These are phyloP conservation scores for Paramarasmius palmivorus DNA, from an alignment of 1,284 basidiomycete species.

Conservation along the genomic window DNA sequence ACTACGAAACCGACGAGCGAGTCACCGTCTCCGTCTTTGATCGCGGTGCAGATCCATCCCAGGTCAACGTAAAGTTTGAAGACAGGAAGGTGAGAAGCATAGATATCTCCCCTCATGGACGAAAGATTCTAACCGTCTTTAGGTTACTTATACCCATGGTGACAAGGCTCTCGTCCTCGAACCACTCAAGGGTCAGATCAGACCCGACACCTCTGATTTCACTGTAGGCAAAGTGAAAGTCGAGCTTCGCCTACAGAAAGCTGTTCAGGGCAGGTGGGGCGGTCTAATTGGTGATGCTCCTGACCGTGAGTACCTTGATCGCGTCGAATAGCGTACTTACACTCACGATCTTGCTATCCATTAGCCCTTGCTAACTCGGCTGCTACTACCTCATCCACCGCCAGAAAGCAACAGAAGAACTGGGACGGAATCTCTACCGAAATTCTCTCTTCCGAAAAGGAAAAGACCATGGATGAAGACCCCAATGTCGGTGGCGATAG, in stretches of 20 bases:
- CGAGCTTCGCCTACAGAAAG: slow-evolving; percentile 71
- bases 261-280: slow-evolving; percentile 70
- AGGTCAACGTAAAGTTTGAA: slow-evolving; percentile 65
- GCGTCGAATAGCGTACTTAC: background rate
- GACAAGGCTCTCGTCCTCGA: slow-evolving; percentile 65
- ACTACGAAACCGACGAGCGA: slow-evolving; percentile 81
- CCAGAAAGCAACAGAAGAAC: slow-evolving; percentile 59
- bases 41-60: slow-evolving; percentile 67
- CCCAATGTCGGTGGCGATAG: slow-evolving; percentile 83
- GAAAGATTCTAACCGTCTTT: slow-evolving; percentile 5
- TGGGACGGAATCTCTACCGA: slow-evolving; percentile 81
- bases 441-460: slow-evolving; percentile 65
- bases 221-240: slow-evolving; percentile 84
- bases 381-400: slow-evolving; percentile 33
- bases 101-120: too few relatives aligned
- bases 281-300: slow-evolving; percentile 71
- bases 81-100: slow-evolving; percentile 66
- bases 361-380: slow-evolving; percentile 30
- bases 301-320: slow-evolving; percentile 54
- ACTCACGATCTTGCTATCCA: background rate
- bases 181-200: slow-evolving; percentile 82
- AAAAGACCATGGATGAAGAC: slow-evolving; percentile 65
- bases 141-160: slow-evolving; percentile 65
- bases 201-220: slow-evolving; percentile 60
- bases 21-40: slow-evolving; percentile 80